Conservation (phyloP, 2,329 filamentous ascomycete genomes). For the Parastagonospora nodorum region DNA sequence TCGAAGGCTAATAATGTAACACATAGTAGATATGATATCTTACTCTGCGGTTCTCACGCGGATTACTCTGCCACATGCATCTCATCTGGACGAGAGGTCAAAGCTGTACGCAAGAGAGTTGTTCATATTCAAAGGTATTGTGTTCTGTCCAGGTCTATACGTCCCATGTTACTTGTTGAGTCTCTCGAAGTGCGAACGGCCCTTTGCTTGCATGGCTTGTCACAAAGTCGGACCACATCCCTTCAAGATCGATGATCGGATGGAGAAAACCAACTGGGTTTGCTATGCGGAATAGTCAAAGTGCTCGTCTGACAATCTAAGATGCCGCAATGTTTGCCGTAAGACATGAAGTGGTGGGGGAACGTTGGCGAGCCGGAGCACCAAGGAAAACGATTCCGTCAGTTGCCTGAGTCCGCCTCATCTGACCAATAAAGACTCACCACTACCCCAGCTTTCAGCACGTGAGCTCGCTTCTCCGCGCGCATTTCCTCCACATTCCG, state of each 20-base stretch:
- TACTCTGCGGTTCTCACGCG: background rate
- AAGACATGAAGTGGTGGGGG: background rate
- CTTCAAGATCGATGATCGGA: too few species aligned
- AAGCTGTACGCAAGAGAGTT: too few species aligned
- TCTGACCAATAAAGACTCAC: slow-evolving; percentile 10
- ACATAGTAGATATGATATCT: background rate
- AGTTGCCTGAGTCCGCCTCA: slow-evolving; percentile 10
- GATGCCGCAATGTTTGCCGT: background rate
- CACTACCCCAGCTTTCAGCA: slow-evolving; percentile 1
- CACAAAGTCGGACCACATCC: too few species aligned
- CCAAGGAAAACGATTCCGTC: slow-evolving; percentile 14
- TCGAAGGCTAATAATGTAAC: background rate
- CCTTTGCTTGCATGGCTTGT: too few species aligned
- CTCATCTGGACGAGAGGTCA: too few species aligned
- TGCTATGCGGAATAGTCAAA: background rate
- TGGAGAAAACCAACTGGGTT: too few species aligned
- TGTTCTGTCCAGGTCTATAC: too few species aligned
- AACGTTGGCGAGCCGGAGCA: background rate
- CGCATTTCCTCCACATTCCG: background rate
- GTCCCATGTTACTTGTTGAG: too few species aligned
- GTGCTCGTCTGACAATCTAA: background rate
- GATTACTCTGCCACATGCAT: too few species aligned
- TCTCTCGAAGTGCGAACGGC: too few species aligned
- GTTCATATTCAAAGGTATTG: too few species aligned
- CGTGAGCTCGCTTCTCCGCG: slow-evolving; percentile 11